Percentiles rank a stretch among this genome's conserved stretches.
Conservation (phyloP, 2,329 filamentous ascomycete genomes). For the Microdochium trichocladiopsis region DNA sequence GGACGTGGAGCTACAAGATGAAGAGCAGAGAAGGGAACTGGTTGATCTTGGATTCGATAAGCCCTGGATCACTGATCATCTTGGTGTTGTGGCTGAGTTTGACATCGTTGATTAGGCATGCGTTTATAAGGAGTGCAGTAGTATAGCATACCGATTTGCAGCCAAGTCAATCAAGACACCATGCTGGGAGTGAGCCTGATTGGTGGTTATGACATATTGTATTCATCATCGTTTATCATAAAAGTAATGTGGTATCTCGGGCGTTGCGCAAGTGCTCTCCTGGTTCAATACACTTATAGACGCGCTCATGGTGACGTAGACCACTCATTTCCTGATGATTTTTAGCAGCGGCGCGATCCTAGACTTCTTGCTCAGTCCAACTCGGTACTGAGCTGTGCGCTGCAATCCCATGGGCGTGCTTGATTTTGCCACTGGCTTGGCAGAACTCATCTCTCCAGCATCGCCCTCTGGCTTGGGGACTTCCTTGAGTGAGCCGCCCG, state of each 20-base stretch:
- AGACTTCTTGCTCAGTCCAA: constrained; percentile 38
- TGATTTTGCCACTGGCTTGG: constrained; percentile 2
- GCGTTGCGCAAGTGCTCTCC: neutral
- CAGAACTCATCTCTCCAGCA: constrained; percentile 6
- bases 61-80: constrained; percentile 41
- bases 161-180: too few species aligned
- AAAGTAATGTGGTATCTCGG: neutral
- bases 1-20: constrained; percentile 31
- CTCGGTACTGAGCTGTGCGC: constrained; percentile 32
- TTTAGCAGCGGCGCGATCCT: constrained; percentile 39
- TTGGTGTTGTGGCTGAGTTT: constrained; percentile 30
- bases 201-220: too few species aligned
- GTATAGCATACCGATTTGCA: too few species aligned
- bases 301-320: neutral
- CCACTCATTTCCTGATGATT: constrained; percentile 31
- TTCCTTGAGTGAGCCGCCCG: neutral
- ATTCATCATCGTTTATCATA: too few species aligned
- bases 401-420: constrained; percentile 8
- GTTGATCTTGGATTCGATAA: constrained; percentile 22
- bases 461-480: neutral
- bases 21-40: constrained; percentile 15
- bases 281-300: neutral
- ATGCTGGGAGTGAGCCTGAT: too few species aligned
- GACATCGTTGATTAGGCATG: neutral
- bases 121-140: neutral